These are phyloP conservation scores for Bocquillonia castaneifolia DNA, from an alignment of 441 rosid species.

Conservation along the genomic window DNA sequence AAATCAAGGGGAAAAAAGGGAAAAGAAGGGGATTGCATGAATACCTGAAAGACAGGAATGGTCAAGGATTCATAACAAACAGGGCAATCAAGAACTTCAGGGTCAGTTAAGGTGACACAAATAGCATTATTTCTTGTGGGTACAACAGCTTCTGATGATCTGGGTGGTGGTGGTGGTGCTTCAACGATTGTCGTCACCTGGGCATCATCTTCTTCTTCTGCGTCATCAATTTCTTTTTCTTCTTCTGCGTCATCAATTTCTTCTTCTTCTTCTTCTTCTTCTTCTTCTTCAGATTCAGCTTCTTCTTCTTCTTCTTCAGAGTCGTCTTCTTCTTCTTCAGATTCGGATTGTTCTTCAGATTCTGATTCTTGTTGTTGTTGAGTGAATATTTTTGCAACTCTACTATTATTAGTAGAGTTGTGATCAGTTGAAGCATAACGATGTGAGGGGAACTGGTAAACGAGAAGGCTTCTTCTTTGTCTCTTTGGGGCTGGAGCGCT, in stretches of 20 bases:
- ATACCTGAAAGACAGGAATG: slow-evolving; percentile 47
- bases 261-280: not conserved
- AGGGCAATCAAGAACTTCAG: slow-evolving; percentile 50
- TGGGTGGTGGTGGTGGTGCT: too few relatives aligned
- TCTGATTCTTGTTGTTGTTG: too few relatives aligned
- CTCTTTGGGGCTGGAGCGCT: slow-evolving; percentile 28
- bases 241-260: slow-evolving; percentile 1
- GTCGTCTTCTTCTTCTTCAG: not conserved
- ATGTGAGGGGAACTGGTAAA: too few relatives aligned
- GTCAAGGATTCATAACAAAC: slow-evolving; percentile 44
- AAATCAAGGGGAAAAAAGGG: too few relatives aligned
- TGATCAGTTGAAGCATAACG: too few relatives aligned
- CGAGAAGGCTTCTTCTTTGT: slow-evolving; percentile 14
- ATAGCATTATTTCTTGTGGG: slow-evolving; percentile 21
- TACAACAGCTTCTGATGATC: slow-evolving; percentile 10
- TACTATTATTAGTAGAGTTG: too few relatives aligned
- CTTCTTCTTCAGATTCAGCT: slow-evolving; percentile 8
- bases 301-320: slow-evolving; percentile 18
- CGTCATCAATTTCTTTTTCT: not conserved
- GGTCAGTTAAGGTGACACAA: slow-evolving; percentile 36
- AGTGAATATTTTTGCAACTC: too few relatives aligned
- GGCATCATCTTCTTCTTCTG: not conserved
- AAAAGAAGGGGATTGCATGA: too few relatives aligned
- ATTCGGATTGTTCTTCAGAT: not conserved
- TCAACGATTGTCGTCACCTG: not conserved